Evolutionary conservation across 805 yeast genomes (phyloP).

Genomic region (Kodamaea kaohsiungensis): DNA sequence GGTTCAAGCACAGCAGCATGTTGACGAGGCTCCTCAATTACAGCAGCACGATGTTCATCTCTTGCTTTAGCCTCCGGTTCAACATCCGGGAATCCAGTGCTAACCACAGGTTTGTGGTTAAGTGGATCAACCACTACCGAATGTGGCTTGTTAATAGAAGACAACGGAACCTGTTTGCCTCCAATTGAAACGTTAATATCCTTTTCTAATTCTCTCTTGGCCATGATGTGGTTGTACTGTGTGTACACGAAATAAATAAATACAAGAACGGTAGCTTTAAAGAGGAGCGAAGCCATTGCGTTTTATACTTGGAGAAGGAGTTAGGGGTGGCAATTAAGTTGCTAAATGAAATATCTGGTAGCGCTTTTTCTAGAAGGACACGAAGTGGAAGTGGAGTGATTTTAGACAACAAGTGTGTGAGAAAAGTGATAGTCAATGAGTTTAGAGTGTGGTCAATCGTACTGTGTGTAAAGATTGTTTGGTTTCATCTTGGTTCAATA

Average conservation of each 20-base stretch:
- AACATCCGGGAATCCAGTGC: constrained; percentile 31
- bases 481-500: no score
- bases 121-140: constrained; percentile 25
- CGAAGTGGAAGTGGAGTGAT: neutral
- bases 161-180: constrained; percentile 39
- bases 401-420: neutral
- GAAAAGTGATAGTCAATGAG: neutral
- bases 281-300: constrained; percentile 11
- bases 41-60: constrained; percentile 17
- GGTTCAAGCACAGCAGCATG: constrained; percentile 19
- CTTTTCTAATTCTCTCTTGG: neutral
- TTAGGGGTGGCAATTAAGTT: constrained; percentile 4
- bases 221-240: constrained; percentile 7
- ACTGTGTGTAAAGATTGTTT: no score
- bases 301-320: constrained; percentile 1
- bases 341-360: constrained; percentile 5
- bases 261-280: constrained; percentile 8
- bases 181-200: constrained; percentile 28
- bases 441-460: neutral
- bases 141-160: constrained; percentile 41
- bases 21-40: neutral
- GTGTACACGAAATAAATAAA: constrained; percentile 10
- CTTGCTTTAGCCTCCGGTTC: constrained; percentile 34
- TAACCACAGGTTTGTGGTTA: constrained; percentile 23
- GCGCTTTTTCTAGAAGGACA: neutral